Conservation (phyloP, 2,329 filamentous ascomycete genomes). For the Pseudonectria buxi region DNA sequence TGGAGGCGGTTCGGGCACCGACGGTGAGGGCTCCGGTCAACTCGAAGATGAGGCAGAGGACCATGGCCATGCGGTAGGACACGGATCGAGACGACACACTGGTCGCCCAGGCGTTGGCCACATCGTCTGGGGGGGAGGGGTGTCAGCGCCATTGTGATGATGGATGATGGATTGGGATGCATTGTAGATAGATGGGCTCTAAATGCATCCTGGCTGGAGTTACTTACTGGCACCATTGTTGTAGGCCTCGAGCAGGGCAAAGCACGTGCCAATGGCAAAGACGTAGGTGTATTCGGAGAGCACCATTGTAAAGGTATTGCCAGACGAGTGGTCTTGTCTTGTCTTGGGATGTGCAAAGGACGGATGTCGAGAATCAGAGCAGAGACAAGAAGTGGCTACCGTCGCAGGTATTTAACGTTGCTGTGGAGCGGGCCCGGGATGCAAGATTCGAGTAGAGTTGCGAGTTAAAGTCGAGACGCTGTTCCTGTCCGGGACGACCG, state of each 20-base stretch:
- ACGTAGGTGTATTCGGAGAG: constrained; percentile 62
- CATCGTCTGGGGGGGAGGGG: constrained; percentile 55
- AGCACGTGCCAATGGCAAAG: constrained; percentile 68
- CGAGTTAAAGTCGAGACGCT: too few relatives aligned
- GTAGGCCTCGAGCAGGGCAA: constrained; percentile 69
- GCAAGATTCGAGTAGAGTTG: too few relatives aligned
- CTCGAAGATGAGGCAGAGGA: constrained; percentile 61
- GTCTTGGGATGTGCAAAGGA: neutral
- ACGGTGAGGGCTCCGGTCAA: constrained; percentile 60
- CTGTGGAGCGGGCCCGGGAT: too few relatives aligned
- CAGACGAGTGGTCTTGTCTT: neutral
- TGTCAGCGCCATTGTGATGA: too few relatives aligned
- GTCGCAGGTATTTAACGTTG: too few relatives aligned
- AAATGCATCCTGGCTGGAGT: too few relatives aligned
- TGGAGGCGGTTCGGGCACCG: constrained; percentile 63
- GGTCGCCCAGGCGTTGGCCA: constrained; percentile 78
- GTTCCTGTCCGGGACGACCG: too few relatives aligned
- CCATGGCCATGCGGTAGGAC: constrained; percentile 62
- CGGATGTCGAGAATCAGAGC: neutral
- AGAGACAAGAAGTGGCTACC: neutral
- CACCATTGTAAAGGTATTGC: constrained; percentile 38
- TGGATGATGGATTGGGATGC: too few relatives aligned
- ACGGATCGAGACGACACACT: constrained; percentile 74
- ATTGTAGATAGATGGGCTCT: too few relatives aligned
- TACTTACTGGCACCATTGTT: constrained; percentile 72